Base-by-base conservation (phyloP, 1,284 basidiomycete species). In the Leccinum griseonigrum region DNA sequence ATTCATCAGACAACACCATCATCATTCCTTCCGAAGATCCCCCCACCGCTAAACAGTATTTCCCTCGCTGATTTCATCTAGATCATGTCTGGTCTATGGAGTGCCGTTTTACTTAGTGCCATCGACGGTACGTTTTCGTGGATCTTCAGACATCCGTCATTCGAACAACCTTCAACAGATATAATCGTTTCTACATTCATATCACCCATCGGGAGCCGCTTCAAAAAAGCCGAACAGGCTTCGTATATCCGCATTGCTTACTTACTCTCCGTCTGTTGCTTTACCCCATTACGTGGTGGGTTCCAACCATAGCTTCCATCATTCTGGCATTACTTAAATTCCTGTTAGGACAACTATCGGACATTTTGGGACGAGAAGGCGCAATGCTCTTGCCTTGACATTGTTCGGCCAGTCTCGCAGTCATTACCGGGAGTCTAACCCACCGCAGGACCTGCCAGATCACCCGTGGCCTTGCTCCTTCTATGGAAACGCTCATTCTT, bases 241-340 rank as follows among this genome's bases (percentile, higher is more conserved):
- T 91, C 90, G 2, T 96, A 95, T 78, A 87, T 96, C 60, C 94
- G 92, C 31, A 93, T 92, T 11, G 85, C 92, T 3, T 94, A 94
- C 77, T 80, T 96, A 64, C 80, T 96, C 54, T 93, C 91, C 43
- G 87, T 95, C 54, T 96, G 91, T 74, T 94, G 92, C 76, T 95
- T 95, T 72, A 95, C 92, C 18, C 93, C 92, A 59, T 79, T 95
- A 67, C 95, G 22, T 34, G 32, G 32, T 13, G 32, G 4, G 32
- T 13, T 13, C 4, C 32, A 34, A 34, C 32, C 11, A 34, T 5
- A 34, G 32, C 2, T 34, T 11, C 11, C 32, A 13, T 13, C 11
- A 34, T 34, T 34, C 32, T 34, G 10, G 29, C 29, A 34, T 2
- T 18, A 43, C 22, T 22, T 22, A 22, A n/a, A 43, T 18, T 8